Conservation (phyloP, 106 monocot species). For the Iris macrosiphon region DNA sequence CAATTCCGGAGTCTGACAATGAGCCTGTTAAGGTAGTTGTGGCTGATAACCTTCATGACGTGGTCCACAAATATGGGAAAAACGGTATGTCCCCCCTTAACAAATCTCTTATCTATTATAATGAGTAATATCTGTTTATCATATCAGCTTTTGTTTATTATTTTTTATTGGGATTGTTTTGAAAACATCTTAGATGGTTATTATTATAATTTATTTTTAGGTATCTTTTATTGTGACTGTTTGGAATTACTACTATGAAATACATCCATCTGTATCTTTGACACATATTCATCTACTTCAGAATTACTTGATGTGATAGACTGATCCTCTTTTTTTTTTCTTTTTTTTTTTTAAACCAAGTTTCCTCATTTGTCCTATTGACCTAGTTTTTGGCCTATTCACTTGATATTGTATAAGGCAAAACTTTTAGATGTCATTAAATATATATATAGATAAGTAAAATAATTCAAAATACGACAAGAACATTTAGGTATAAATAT, state of each 20-base stretch:
- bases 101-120: neutral
- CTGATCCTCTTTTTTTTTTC: no score
- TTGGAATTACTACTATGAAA: neutral
- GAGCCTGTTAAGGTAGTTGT: slow-evolving; percentile 92
- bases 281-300: no score
- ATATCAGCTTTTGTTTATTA: neutral
- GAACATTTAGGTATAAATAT: no score
- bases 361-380: no score
- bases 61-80: slow-evolving; percentile 73
- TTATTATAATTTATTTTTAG: neutral
- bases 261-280: no score
- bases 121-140: neutral
- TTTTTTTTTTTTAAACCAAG: no score
- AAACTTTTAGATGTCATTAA: no score
- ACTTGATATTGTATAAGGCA: no score
- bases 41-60: slow-evolving; percentile 56
- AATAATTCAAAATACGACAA: no score
- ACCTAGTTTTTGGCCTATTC: no score
- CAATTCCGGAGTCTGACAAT: slow-evolving; percentile 79
- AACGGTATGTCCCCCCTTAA: slow-evolving; percentile 84
- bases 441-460: no score
- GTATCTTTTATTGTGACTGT: neutral
- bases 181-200: neutral
- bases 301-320: no score
- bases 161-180: neutral